Percentiles rank a stretch among this genome's conserved stretches.
Evolutionary conservation across 148 eudicot species (phyloP).

Genomic region (Vaccinium macrocarpon): DNA sequence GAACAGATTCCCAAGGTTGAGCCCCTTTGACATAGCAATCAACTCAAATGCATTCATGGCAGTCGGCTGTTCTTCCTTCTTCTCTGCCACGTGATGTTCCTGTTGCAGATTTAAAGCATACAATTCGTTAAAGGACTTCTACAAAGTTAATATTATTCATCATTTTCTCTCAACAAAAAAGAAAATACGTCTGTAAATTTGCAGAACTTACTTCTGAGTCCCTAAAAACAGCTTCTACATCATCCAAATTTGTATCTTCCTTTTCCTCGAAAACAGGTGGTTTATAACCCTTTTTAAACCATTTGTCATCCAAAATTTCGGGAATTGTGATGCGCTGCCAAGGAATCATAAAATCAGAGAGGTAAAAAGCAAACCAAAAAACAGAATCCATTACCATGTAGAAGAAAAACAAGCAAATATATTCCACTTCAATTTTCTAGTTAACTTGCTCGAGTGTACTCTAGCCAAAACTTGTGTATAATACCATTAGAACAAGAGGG

Average conservation of each 20-base stretch:
- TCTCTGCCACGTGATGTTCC: conserved; percentile 93
- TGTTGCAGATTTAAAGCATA: conserved; percentile 28
- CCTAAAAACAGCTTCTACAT: conserved; percentile 89
- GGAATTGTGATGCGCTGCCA: conserved; percentile 80
- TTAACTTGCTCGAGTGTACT: neutral
- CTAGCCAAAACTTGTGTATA: neutral
- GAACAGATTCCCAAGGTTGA: conserved; percentile 81
- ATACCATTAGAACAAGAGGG: conserved; percentile 3
- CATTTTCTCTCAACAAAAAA: neutral
- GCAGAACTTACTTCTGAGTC: conserved; percentile 70
- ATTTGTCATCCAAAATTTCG: conserved; percentile 73
- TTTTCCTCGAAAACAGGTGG: conserved; percentile 72
- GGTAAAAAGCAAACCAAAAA: neutral
- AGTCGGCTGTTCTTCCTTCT: conserved; percentile 70
- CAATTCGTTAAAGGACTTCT: conserved; percentile 5
- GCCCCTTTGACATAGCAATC: conserved; percentile 93
- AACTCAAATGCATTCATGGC: conserved; percentile 96
- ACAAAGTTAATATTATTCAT: neutral
- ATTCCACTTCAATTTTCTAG: neutral
- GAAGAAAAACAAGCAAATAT: neutral
- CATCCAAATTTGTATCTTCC: conserved; percentile 81
- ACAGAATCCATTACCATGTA: neutral
- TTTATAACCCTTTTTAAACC: conserved; percentile 82
- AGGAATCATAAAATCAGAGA: neutral
- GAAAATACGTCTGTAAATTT: neutral